Percentiles rank a stretch among this genome's conserved stretches.
Evolutionary conservation across 345 rosid genomes (phyloP).

Genomic region (Syzygium oleosum): DNA sequence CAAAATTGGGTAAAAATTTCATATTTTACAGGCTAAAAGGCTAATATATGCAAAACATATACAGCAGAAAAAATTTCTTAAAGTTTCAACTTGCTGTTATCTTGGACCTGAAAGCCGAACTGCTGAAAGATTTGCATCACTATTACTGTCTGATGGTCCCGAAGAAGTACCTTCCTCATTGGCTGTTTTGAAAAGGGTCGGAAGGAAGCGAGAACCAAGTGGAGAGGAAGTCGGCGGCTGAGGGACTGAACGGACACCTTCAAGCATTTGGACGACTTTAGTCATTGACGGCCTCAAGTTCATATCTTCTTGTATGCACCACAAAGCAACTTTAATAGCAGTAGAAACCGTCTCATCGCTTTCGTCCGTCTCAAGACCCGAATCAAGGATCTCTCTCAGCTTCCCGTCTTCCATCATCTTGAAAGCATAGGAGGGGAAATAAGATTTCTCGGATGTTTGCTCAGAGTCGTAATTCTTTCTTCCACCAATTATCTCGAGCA

Average conservation of each 20-base stretch:
- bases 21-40: background rate
- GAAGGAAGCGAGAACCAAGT: constrained; percentile 45
- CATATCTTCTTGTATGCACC: constrained; percentile 98
- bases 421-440: constrained; percentile 82
- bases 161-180: constrained; percentile 71
- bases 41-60: background rate
- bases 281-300: constrained; percentile 66
- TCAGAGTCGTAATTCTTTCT: constrained; percentile 63
- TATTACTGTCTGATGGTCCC: constrained; percentile 62
- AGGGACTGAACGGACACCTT: constrained; percentile 58
- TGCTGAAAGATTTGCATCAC: constrained; percentile 62
- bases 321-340: constrained; percentile 68
- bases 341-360: constrained; percentile 38
- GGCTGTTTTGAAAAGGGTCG: constrained; percentile 28
- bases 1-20: background rate
- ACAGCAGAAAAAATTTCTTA: background rate
- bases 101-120: constrained; percentile 92
- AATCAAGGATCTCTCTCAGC: constrained; percentile 55
- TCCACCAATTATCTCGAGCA: constrained; percentile 83
- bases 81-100: constrained; percentile 16
- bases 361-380: constrained; percentile 29
- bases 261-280: constrained; percentile 93
- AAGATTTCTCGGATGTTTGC: constrained; percentile 64
- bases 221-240: constrained; percentile 61
- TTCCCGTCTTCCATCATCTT: constrained; percentile 92